Evolutionary conservation across 2,329 filamentous ascomycete species (phyloP).

Genomic region (Neopestalotiopsis rosae): DNA sequence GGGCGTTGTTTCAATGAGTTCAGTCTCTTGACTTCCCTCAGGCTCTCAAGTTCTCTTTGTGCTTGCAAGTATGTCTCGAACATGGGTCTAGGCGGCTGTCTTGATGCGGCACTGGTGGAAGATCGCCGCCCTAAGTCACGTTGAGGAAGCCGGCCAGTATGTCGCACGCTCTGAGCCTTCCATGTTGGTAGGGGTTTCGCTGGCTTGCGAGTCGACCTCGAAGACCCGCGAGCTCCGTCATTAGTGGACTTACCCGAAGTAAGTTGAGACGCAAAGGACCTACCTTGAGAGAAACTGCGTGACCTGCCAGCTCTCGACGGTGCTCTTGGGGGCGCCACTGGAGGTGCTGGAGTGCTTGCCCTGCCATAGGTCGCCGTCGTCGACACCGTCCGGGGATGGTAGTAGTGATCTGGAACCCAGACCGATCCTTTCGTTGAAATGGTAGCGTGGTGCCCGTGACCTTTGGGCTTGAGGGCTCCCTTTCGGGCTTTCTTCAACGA

Average conservation of each 20-base stretch:
- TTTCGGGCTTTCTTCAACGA: neutral
- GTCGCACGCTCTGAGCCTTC: neutral
- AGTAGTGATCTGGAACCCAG: constrained; percentile 9
- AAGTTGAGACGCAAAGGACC: neutral
- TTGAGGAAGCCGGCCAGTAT: neutral
- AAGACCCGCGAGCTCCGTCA: neutral
- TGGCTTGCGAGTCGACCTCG: neutral
- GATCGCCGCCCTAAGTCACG: neutral
- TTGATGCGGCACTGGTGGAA: neutral
- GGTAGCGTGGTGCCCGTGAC: neutral
- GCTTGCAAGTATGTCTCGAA: neutral
- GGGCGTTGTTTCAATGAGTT: neutral
- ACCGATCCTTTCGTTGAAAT: neutral
- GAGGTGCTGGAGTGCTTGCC: neutral
- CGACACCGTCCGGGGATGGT: constrained; percentile 7
- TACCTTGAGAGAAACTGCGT: neutral
- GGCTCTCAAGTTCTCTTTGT: neutral
- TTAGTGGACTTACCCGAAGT: neutral
- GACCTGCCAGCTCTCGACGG: neutral
- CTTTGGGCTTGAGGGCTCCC: neutral
- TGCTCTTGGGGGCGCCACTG: neutral
- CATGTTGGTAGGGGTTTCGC: neutral
- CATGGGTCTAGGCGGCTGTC: constrained; percentile 1
- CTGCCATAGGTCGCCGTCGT: neutral
- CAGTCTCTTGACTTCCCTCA: neutral